phyloP scores from a whole-genome alignment of 768 basidiomycete species.

The Kwoniella dendrophila region DNA sequence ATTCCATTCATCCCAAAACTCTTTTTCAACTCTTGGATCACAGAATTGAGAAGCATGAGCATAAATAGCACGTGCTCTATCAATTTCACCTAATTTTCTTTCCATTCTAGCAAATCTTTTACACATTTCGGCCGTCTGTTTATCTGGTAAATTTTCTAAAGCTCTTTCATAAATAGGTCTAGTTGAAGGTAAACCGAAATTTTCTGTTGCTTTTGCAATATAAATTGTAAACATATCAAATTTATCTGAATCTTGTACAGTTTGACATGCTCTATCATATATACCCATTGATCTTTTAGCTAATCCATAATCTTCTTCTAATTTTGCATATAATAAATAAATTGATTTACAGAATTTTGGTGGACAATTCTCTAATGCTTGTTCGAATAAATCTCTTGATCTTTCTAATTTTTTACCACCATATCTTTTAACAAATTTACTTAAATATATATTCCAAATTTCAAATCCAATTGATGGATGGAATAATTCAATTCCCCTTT shows the following conservation, averaged over 20 bases:
- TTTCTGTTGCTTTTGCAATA: slow-evolving; percentile 93
- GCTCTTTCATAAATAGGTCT: slow-evolving; percentile 95
- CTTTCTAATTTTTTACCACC: slow-evolving; percentile 93
- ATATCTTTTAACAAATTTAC: slow-evolving; percentile 95
- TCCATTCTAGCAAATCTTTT: slow-evolving; percentile 93
- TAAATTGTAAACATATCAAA: slow-evolving; percentile 99
- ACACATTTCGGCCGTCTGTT: slow-evolving; percentile 96
- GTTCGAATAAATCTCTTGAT: slow-evolving; percentile 95
- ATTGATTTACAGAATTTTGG: slow-evolving; percentile 90
- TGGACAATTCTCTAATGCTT: slow-evolving; percentile 94
- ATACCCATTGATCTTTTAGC: slow-evolving; percentile 96
- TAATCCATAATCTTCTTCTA: slow-evolving; percentile 92
- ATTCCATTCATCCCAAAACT: slow-evolving; percentile 98
- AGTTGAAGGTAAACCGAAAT: slow-evolving; percentile 94
- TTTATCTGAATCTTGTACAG: slow-evolving; percentile 85
- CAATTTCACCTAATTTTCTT: slow-evolving; percentile 97
- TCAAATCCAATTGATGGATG: slow-evolving; percentile 98
- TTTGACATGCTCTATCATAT: slow-evolving; percentile 86
- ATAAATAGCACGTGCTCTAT: slow-evolving; percentile 92
- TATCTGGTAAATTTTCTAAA: slow-evolving; percentile 86
- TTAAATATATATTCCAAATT: slow-evolving; percentile 97
- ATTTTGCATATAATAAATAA: slow-evolving; percentile 91
- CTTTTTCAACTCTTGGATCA: slow-evolving; percentile 80
- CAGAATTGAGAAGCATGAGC: slow-evolving; percentile 99
- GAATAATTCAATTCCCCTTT: slow-evolving; percentile 94